Evolutionary conservation across 2,329 filamentous ascomycete species (phyloP).

Genomic region (Orbilia oligospora): DNA sequence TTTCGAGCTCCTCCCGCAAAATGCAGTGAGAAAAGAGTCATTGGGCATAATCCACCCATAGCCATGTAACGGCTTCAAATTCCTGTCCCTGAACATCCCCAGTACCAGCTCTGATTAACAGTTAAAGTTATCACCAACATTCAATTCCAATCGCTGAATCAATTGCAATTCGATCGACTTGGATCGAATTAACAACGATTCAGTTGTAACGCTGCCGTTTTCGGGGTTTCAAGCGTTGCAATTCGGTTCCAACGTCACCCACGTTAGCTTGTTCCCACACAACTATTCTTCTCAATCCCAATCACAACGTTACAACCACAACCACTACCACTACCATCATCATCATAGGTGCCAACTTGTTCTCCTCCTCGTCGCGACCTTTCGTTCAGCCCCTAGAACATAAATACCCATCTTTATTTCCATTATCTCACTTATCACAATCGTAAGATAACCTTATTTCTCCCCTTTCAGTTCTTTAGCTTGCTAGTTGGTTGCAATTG

Average conservation of each 20-base stretch:
- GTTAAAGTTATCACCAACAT: slow-evolving; percentile 6
- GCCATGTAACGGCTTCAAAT: background rate
- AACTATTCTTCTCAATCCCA: slow-evolving; percentile 58
- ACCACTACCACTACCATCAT: slow-evolving; percentile 35
- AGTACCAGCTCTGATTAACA: background rate
- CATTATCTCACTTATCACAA: background rate
- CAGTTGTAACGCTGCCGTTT: slow-evolving; percentile 18
- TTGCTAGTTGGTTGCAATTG: background rate
- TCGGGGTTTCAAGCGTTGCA: slow-evolving; percentile 1
- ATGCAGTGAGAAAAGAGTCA: slow-evolving; percentile 11
- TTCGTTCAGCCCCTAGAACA: slow-evolving; percentile 66
- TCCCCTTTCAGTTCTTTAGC: background rate
- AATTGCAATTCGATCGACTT: background rate
- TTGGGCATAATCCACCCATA: background rate
- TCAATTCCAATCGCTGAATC: slow-evolving; percentile 2
- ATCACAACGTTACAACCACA: background rate
- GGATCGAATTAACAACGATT: background rate
- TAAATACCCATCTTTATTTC: slow-evolving; percentile 6
- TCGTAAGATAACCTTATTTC: slow-evolving; percentile 8
- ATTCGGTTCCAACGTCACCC: slow-evolving; percentile 63
- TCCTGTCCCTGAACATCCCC: background rate
- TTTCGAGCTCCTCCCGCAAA: slow-evolving; percentile 23
- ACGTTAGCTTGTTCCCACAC: slow-evolving; percentile 57
- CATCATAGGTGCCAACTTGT: slow-evolving; percentile 52
- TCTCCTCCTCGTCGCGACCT: slow-evolving; percentile 63